Evolutionary conservation across 805 yeast species (phyloP), one percentile per base, ranked within the genome.

Genomic region (Candida boleticola): DNA sequence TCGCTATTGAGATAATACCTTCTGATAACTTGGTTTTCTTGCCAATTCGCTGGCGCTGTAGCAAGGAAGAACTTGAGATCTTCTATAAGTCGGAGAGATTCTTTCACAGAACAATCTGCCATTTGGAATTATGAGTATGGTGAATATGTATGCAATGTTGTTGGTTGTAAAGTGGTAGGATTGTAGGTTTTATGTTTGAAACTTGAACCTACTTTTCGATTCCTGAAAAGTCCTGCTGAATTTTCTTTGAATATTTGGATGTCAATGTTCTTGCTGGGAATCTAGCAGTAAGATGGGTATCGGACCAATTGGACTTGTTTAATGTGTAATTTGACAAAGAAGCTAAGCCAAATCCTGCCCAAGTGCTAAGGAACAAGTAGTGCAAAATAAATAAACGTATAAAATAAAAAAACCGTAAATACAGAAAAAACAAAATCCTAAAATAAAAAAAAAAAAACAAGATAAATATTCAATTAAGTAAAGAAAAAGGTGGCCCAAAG

Each of bases 41-140:
- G 89, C 96, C 97, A 92, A 55, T 84, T 85, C 3, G 93, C 92
- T 0, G 99, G 98, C 0, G 98, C 98, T 0, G 96, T 88, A 2
- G 89, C 87, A 36, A 92, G 67, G 55, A 92, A 92, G 64, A 84
- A 84, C 67, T 89, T 88, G 51, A 90, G 64, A 55, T 86, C 93
- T 49, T 85, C 89, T 19, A 85, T 81, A 36, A 81, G 66, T 41
- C 82, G 67, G 38, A 83, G 61, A 10, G 85, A 73, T 54, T 80
- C 86, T 37, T 49, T 47, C 5, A 48, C 49, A 14, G 38, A 21
- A 4, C 38, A 21, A 22, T 35, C 38, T n/a, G 38, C 19, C 38
- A 35, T 34, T 18, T 5, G 16, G 38, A 35, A 25, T 18, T 13
- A 22, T 5, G 11, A 35, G 10, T n/a, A n/a, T n/a, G n/a, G n/a